A percentile compares a stretch with the other conserved stretches of the same genome.
These are phyloP conservation scores for Naganishia friedmannii DNA, from an alignment of 768 basidiomycete genomes.

Conservation along the genomic window DNA sequence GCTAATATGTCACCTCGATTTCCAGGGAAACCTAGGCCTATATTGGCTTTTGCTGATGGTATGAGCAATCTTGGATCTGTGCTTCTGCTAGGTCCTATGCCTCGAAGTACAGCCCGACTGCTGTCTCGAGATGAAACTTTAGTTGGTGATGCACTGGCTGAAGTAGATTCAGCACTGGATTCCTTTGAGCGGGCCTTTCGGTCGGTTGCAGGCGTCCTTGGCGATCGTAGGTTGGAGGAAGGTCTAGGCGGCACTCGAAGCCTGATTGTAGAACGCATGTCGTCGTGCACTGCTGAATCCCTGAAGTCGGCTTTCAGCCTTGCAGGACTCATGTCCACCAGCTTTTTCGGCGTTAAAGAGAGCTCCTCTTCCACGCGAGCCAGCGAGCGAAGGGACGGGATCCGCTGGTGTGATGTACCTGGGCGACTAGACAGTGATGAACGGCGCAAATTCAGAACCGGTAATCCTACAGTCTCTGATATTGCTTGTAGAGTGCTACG, in stretches of 20 bases:
- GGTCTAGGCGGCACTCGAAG: background rate
- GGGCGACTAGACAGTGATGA: constrained; percentile 13
- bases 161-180: constrained; percentile 1
- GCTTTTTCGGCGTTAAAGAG: constrained; percentile 1
- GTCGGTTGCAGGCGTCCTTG: background rate
- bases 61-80: constrained; percentile 17
- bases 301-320: constrained; percentile 14
- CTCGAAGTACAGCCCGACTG: background rate
- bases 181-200: no score
- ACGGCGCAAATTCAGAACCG: background rate
- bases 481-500: no score
- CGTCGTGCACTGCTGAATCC: constrained; percentile 7
- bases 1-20: background rate
- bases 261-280: constrained; percentile 14
- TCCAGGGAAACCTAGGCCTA: constrained; percentile 3
- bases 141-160: background rate
- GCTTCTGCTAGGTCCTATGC: background rate
- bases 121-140: constrained; percentile 3
- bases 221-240: background rate
- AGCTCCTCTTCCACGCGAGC: constrained; percentile 17
- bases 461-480: background rate
- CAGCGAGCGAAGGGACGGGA: constrained; percentile 6
- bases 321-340: constrained; percentile 20
- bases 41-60: constrained; percentile 14
- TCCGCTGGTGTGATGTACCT: background rate